These are phyloP conservation scores for Gonapodya sp. DNA, from an alignment of 192 early-diverging fungal species.

Conservation along the genomic window DNA sequence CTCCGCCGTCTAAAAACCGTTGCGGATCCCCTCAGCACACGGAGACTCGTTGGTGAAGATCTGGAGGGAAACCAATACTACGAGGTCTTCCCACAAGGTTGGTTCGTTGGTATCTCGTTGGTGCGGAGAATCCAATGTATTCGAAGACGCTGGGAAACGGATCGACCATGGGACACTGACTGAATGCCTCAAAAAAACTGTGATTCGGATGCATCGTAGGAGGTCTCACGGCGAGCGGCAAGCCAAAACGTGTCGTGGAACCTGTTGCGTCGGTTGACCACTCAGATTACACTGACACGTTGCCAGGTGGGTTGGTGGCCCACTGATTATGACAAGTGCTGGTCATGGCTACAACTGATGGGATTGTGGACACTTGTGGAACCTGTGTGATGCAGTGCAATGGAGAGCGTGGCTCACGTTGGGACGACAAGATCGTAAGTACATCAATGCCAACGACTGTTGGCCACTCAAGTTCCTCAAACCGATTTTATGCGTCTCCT, in stretches of 20 bases:
- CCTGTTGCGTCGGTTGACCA: neutral
- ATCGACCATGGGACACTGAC: neutral
- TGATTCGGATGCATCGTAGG: neutral
- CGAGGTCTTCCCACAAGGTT: neutral
- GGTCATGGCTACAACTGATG: neutral
- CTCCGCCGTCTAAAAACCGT: neutral
- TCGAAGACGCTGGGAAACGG: too few relatives aligned
- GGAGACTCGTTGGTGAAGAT: constrained; percentile 5
- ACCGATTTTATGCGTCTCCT: too few relatives aligned
- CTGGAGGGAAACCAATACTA: neutral
- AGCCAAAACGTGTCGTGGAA: constrained; percentile 1
- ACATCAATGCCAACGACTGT: too few relatives aligned
- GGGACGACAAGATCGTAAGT: neutral
- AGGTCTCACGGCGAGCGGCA: neutral
- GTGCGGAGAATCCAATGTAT: neutral
- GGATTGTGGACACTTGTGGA: neutral
- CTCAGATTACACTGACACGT: neutral
- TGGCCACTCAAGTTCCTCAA: too few relatives aligned
- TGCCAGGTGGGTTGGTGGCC: neutral
- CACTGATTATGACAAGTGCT: neutral
- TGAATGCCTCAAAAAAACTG: neutral
- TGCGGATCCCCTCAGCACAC: neutral
- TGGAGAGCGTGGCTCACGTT: constrained; percentile 7
- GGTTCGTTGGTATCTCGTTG: neutral
- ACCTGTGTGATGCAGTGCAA: neutral